Evolutionary conservation across 1,139 yeast species (phyloP).

Genomic region (Entelexis paramagnoliae): DNA sequence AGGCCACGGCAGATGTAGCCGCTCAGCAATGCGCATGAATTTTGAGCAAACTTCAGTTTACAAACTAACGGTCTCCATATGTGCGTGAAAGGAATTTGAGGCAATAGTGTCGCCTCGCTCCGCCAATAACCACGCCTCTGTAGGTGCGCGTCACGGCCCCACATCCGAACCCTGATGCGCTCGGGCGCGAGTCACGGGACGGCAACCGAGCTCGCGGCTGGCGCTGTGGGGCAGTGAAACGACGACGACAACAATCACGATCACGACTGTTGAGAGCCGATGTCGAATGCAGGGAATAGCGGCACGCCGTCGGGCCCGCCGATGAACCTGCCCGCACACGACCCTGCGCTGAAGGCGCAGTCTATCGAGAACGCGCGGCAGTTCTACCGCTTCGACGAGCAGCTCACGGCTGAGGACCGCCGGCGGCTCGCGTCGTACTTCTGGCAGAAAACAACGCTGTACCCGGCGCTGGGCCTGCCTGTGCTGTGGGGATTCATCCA

Average conservation of each 20-base stretch:
- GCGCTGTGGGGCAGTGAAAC: neutral
- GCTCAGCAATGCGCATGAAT: no score
- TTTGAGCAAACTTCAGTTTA: no score
- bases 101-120: no score
- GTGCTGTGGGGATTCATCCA: constrained; percentile 17
- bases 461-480: constrained; percentile 22
- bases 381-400: constrained; percentile 22
- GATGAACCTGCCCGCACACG: constrained; percentile 9
- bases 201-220: neutral
- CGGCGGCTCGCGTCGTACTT: constrained; percentile 17
- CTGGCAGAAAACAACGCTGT: constrained; percentile 16
- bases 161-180: neutral
- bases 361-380: constrained; percentile 17
- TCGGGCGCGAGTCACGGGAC: neutral
- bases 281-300: neutral
- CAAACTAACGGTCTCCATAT: no score
- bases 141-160: neutral
- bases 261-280: neutral
- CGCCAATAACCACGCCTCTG: neutral
- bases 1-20: no score
- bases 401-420: constrained; percentile 20
- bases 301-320: neutral
- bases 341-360: constrained; percentile 11
- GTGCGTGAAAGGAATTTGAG: no score
- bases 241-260: neutral